Evolutionary conservation across 2,329 filamentous ascomycete genomes (phyloP), one percentile per base, ranked within the genome.

Genomic region (Penicillium sp.): DNA sequence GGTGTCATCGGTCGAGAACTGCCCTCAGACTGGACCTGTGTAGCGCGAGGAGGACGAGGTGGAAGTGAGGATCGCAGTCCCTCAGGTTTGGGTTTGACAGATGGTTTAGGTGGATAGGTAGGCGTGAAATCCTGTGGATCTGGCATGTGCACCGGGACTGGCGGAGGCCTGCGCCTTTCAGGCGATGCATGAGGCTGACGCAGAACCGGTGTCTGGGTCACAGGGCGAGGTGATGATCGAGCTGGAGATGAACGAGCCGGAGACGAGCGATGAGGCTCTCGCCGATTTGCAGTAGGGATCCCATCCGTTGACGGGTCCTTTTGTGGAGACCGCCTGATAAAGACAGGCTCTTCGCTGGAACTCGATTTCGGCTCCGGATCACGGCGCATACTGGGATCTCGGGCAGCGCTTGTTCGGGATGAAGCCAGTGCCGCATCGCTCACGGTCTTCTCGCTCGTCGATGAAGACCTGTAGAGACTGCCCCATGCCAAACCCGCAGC

Each of bases 401-500:
- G 58, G 24, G 60, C 59, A 13, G 56, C 49, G 38, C 52, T 62
- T 23, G 58, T 52, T 5, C 61, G 57, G n/a, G 64, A 66, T 10
- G 63, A 62, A 10, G 50, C 58, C 11, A 61, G 32, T 3, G 63
- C 58, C 8, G 61, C 59, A 44, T 65, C 62, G 37, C 56, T 62
- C 14, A 59, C 53, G 6, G 55, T 52, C 50, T 59, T 63, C 8
- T 62, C 58, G 6, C 58, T 55, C 22, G 56, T 54, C 20, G 56
- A 60, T 0, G 57, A 49, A 9, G 61, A 41, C 6, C 56, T 60
- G 24, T 63, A 61, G 14, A 64, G 60, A 59, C 69, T 63, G 51
- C 72, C 57, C 80, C 81, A 85, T n/a, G 80, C 80, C 48, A 82
- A 72, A 3, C 79, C 80, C 2, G 81, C 81, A 3, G 81, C 81